Conservation (phyloP, 371 early-diverging fungal genomes). For the Mucor irregularis region DNA sequence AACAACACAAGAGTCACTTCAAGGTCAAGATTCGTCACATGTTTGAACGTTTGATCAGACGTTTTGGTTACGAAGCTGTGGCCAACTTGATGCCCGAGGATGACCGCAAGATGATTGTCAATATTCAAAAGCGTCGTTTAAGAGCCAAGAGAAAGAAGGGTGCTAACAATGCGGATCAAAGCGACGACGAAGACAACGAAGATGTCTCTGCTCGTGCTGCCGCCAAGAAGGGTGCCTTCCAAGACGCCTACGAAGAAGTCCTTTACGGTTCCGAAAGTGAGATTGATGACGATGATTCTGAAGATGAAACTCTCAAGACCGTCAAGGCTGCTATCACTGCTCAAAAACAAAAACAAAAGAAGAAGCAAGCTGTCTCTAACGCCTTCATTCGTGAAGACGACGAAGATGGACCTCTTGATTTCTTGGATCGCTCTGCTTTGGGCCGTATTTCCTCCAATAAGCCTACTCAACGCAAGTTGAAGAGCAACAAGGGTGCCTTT, state of each 20-base stretch:
- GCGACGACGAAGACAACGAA: constrained; percentile 55
- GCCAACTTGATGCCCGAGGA: constrained; percentile 83
- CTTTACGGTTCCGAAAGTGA: constrained; percentile 92
- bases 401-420: constrained; percentile 85
- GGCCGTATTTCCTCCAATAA: constrained; percentile 71
- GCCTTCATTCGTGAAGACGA: constrained; percentile 79
- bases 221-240: constrained; percentile 56
- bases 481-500: constrained; percentile 53
- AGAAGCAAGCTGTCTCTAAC: constrained; percentile 39
- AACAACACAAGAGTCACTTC: constrained; percentile 87
- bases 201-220: constrained; percentile 34
- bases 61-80: constrained; percentile 76
- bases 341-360: constrained; percentile 47
- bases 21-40: constrained; percentile 90
- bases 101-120: constrained; percentile 85
- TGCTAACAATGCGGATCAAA: constrained; percentile 28
- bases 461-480: constrained; percentile 49
- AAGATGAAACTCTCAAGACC: constrained; percentile 39
- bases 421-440: constrained; percentile 85
- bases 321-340: constrained; percentile 31
- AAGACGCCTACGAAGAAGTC: constrained; percentile 86
- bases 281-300: constrained; percentile 72
- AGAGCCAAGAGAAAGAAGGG: constrained; percentile 82
- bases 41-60: constrained; percentile 88
- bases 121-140: constrained; percentile 91